Conservation (phyloP, 1,139 yeast genomes). For the Diutina ranongensis region DNA sequence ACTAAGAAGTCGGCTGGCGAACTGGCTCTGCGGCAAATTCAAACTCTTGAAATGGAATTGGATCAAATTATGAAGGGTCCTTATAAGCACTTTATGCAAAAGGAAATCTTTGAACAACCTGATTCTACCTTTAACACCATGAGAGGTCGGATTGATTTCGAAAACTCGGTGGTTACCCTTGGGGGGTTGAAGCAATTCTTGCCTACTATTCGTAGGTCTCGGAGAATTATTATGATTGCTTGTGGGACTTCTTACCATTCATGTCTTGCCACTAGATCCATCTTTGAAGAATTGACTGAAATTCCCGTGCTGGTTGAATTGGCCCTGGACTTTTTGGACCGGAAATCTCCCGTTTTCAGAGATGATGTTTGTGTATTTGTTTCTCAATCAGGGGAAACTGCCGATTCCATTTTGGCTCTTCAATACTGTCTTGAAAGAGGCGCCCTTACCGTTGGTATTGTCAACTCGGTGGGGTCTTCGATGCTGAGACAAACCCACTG, state of each 20-base stretch:
- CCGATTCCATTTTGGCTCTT: slow-evolving; percentile 94
- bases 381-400: slow-evolving; percentile 98
- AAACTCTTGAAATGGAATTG: slow-evolving; percentile 92
- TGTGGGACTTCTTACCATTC: slow-evolving; percentile 99
- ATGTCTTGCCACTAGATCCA: slow-evolving; percentile 91
- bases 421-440: slow-evolving; percentile 96
- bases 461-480: slow-evolving; percentile 85
- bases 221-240: slow-evolving; percentile 96
- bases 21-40: slow-evolving; percentile 88
- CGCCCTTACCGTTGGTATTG: slow-evolving; percentile 95
- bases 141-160: slow-evolving; percentile 98
- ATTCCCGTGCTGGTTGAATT: slow-evolving; percentile 93
- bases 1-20: slow-evolving; percentile 75
- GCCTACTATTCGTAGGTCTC: slow-evolving; percentile 84
- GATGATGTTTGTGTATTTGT: slow-evolving; percentile 97
- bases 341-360: slow-evolving; percentile 92
- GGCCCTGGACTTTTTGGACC: slow-evolving; percentile 94
- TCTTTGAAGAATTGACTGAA: slow-evolving; percentile 93
- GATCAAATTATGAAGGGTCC: slow-evolving; percentile 98
- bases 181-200: slow-evolving; percentile 87
- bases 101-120: slow-evolving; percentile 97
- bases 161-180: slow-evolving; percentile 59
- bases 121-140: slow-evolving; percentile 96
- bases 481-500: slow-evolving; percentile 95
- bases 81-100: slow-evolving; percentile 94